Percentiles rank a stretch among this genome's conserved stretches.
These are phyloP conservation scores for Gigaspora rosea DNA, from an alignment of 192 early-diverging fungal species.

Conservation along the genomic window DNA sequence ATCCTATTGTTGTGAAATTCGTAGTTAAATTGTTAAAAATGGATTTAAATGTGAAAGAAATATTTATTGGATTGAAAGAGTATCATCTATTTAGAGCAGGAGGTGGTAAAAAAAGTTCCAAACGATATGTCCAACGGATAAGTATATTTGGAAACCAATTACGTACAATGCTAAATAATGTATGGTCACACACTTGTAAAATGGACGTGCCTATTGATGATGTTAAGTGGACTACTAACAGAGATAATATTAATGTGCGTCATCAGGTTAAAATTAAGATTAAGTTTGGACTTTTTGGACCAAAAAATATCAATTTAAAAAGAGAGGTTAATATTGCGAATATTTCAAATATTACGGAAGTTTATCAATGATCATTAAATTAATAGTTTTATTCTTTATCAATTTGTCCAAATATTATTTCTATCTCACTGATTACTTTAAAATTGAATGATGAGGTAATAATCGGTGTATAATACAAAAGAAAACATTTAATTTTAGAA, in stretches of 20 bases:
- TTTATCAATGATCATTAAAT: too few relatives aligned
- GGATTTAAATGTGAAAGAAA: slow-evolving; percentile 24
- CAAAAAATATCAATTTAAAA: slow-evolving; percentile 27
- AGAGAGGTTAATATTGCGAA: slow-evolving; percentile 23
- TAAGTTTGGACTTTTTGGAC: slow-evolving; percentile 21
- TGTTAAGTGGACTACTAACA: slow-evolving; percentile 22
- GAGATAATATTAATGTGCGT: slow-evolving; percentile 25
- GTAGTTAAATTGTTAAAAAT: slow-evolving; percentile 10
- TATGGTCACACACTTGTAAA: slow-evolving; percentile 7
- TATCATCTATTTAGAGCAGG: slow-evolving; percentile 1
- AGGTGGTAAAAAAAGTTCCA: background rate
- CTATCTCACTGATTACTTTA: too few relatives aligned
- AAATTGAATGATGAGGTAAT: too few relatives aligned
- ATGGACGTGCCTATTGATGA: background rate
- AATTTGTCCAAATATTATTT: too few relatives aligned
- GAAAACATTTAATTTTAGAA: too few relatives aligned
- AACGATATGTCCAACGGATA: slow-evolving; percentile 5
- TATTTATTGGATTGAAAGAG: slow-evolving; percentile 25
- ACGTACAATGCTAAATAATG: slow-evolving; percentile 4
- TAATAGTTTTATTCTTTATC: too few relatives aligned
- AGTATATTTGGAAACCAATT: slow-evolving; percentile 7
- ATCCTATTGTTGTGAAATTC: slow-evolving; percentile 21
- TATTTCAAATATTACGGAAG: background rate
- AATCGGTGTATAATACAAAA: too few relatives aligned
- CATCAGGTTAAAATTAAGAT: slow-evolving; percentile 26